Evolutionary conservation across 164 flowering plant species (phyloP), one percentile per base, ranked within the genome.

Genomic region (Liriodendron chinense): DNA sequence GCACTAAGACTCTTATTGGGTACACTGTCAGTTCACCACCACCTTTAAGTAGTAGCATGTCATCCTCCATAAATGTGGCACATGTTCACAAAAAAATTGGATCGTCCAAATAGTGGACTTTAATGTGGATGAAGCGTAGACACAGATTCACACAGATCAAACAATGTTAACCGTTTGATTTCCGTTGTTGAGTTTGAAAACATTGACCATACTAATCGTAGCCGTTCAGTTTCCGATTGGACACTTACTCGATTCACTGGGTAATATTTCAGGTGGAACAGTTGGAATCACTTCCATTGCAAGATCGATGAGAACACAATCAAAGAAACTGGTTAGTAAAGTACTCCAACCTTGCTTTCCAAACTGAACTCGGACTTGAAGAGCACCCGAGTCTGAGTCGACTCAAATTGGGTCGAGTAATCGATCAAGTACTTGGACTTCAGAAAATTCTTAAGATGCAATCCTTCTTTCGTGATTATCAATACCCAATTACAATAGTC

Each of bases 261-360:
- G n/a, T n/a, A 34, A 9, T 53, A 53, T 70, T 57, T 25, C 74
- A 78, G 77, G 47, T 78, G 80, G 80, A 78, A 78, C 73, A 78
- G 74, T 64, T 78, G 74, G 74, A 78, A 78, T 20, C 80, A 70
- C 26, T 78, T 78, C 67, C 61, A 25, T 18, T 78, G 74, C 61
- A 26, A 69, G 28, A 69, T 78, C 26, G 47, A 63, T 12, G 80
- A 78, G 77, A 70, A 69, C 1, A 7, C 74, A 1, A 78, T 78
- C 48, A 47, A 70, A 34, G 65, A 78, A 50, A 78, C 80, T 12
- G 76, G 80, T 78, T 23, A 48, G 50, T 47, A 57, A 18, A 43
- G 4, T 9, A 10, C 20, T 25, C 69, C 47, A 25, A 7, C 7
- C 14, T 2, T 26, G 26, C 50, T 34, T 12, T 34, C 20, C 14